Evolutionary conservation across 768 basidiomycete species (phyloP), one percentile per base, ranked within the genome.

Genomic region (Trametes maxima): DNA sequence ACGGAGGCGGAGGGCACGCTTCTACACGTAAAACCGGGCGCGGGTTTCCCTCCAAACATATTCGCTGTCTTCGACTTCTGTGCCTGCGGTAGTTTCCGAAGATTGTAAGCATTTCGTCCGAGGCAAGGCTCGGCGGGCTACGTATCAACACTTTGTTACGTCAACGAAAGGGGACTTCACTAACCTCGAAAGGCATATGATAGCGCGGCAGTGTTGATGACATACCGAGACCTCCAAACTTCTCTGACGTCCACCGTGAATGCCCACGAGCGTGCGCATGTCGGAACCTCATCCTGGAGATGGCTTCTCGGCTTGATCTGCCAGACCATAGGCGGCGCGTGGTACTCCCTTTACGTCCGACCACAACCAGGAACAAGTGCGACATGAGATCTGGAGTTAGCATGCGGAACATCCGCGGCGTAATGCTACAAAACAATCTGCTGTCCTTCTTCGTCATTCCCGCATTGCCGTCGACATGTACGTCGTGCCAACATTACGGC

Each of bases 401-500:
- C 8, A 8, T 33, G 28, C 28, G 28, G 28, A 33, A 33, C 4
- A 8, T 33, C 28, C 28, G 28, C 28, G 28, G 28, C 8, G 8
- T 33, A 8, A 33, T 33, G 28, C 28, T 33, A 33, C 28, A 33
- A 33, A 33, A 33, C 28, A 33, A 33, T 33, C 28, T 33, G 28
- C 28, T 33, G 28, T 8, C 28, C 28, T 33, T 33, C 28, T 33
- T 33, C 28, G 8, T 8, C 8, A 33, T 33, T 8, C 4, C 28
- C 28, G 28, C 28, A 33, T 33, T 33, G 28, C 28, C 8, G 28
- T 33, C 28, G 28, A 33, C 28, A 33, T 8, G 28, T 33, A 33
- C 28, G 28, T 33, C 28, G 28, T 33, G 28, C 28, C 8, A 33
- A 33, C 28, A 33, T 62, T 51, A 63, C 1, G 69, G 65, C 36